Evolutionary conservation across 2,329 filamentous ascomycete genomes (phyloP), one percentile per base, ranked within the genome.

Genomic region (Claviceps sp.): DNA sequence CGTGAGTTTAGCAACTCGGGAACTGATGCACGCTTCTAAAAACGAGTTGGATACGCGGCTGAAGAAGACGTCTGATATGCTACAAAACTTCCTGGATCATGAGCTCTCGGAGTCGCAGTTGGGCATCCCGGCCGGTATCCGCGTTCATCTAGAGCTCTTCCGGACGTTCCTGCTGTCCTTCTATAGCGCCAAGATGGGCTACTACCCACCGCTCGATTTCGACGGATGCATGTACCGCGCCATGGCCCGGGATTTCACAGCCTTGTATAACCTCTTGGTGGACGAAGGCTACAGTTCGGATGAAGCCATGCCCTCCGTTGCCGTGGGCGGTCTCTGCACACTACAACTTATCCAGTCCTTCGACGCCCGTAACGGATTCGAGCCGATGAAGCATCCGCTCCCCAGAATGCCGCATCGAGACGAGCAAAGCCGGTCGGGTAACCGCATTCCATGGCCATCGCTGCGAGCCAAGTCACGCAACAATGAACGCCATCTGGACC

Each of bases 81-180:
- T 93, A 2, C 70, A 71, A n/a, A 77, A 71, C 6, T 88, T 93
- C 60, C 74, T 90, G 6, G 78, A 84, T 47, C 77, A 86, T 30
- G 85, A 89, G 55, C 69, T 90, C 3, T 84, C 82, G 0, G 74
- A 84, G 47, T 68, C 79, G 1, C 70, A 82, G 50, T 68, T 88
- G n/a, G 84, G 83, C 2, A 72, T 90, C 1, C 72, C 81, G 1
- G 65, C 72, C 1, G 77, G 74, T 0, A 76, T 79, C 4, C 72
- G 82, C 56, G 73, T 77, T 3, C 86, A 93, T 59, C 74, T 91
- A 1, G 81, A 88, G 55, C 77, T 78, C 1, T 91, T 91, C 63
- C 75, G 86, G 47, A 75, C 77, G 8, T 86, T 87, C 56, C 65
- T 93, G 1, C 72, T 82, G 26, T 72, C 73, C 0, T 84, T 81